These are phyloP conservation scores for Coniochaeta sp. DNA, from an alignment of 2,329 filamentous ascomycete genomes.

Conservation along the genomic window DNA sequence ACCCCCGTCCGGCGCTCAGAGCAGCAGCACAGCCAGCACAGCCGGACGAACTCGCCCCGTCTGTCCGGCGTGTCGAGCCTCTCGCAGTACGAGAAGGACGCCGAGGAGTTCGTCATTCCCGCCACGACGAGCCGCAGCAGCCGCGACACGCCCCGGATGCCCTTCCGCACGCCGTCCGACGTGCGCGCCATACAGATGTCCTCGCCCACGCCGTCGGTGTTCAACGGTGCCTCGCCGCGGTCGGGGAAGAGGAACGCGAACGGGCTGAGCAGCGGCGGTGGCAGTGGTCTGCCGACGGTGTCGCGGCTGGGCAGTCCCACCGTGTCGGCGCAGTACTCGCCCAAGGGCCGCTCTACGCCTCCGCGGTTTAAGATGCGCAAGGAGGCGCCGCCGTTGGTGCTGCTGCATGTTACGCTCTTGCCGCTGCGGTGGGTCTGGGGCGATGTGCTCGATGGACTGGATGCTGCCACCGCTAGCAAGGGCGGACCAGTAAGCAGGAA, in stretches of 20 bases:
- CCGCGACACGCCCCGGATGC: conserved; percentile 51
- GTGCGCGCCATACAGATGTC: conserved; percentile 67
- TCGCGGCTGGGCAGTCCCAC: conserved; percentile 51
- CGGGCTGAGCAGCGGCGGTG: conserved; percentile 12
- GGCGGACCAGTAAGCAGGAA: not conserved
- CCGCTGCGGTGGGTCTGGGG: conserved; percentile 41
- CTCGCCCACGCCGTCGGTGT: conserved; percentile 53
- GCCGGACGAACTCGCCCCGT: conserved; percentile 25
- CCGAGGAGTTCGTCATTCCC: conserved; percentile 33
- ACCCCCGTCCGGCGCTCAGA: conserved; percentile 7
- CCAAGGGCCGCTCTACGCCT: conserved; percentile 46
- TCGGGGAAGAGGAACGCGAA: conserved; percentile 38
- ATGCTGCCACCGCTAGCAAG: not conserved
- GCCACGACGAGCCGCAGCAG: conserved; percentile 36
- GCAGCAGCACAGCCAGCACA: no score
- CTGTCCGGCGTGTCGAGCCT: conserved; percentile 43
- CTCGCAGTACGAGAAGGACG: conserved; percentile 42
- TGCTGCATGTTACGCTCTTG: conserved; percentile 71
- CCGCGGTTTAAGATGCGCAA: conserved; percentile 49
- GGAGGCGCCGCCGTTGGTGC: conserved; percentile 58
- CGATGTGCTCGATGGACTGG: conserved; percentile 11
- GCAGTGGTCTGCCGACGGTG: conserved; percentile 27
- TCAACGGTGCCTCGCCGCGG: conserved; percentile 42
- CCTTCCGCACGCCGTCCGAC: conserved; percentile 63
- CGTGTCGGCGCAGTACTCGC: conserved; percentile 43